Evolutionary conservation across 1,284 basidiomycete species (phyloP).

Genomic region (Ceratobasidium sp.): DNA sequence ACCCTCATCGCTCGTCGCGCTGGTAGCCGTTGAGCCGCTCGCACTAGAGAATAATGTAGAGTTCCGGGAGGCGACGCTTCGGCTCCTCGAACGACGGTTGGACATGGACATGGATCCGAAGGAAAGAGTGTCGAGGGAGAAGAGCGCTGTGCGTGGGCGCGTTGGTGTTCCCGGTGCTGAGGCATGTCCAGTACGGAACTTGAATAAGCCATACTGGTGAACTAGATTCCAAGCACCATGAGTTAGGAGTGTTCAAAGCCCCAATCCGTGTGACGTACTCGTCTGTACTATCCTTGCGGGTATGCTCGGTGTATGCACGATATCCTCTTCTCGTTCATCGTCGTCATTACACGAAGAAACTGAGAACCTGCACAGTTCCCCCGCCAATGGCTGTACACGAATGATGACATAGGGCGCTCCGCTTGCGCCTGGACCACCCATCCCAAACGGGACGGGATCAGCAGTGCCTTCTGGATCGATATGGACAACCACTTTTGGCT

Average conservation of each 20-base stretch:
- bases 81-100: slow-evolving; percentile 22
- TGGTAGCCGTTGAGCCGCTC: slow-evolving; percentile 29
- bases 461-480: slow-evolving; percentile 81
- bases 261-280: slow-evolving; percentile 62
- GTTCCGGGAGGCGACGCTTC: slow-evolving; percentile 44
- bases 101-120: slow-evolving; percentile 49
- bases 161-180: slow-evolving; percentile 84
- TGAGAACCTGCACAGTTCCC: slow-evolving; percentile 76
- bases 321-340: slow-evolving; percentile 82
- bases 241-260: slow-evolving; percentile 53
- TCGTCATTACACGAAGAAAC: slow-evolving; percentile 77
- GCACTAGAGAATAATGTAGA: slow-evolving; percentile 42
- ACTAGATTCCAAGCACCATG: slow-evolving; percentile 62
- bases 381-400: slow-evolving; percentile 82
- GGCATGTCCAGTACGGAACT: slow-evolving; percentile 79
- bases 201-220: slow-evolving; percentile 87
- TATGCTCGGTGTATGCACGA: slow-evolving; percentile 82
- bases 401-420: slow-evolving; percentile 78
- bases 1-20: slow-evolving; percentile 27
- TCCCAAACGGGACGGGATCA: slow-evolving; percentile 80
- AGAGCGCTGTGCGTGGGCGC: slow-evolving; percentile 82
- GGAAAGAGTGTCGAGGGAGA: slow-evolving; percentile 87
- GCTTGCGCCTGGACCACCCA: slow-evolving; percentile 58
- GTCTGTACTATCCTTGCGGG: slow-evolving; percentile 80
- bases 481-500: slow-evolving; percentile 91